Evolutionary conservation across 345 rosid genomes (phyloP).

Genomic region (Corchorus capsularis): DNA sequence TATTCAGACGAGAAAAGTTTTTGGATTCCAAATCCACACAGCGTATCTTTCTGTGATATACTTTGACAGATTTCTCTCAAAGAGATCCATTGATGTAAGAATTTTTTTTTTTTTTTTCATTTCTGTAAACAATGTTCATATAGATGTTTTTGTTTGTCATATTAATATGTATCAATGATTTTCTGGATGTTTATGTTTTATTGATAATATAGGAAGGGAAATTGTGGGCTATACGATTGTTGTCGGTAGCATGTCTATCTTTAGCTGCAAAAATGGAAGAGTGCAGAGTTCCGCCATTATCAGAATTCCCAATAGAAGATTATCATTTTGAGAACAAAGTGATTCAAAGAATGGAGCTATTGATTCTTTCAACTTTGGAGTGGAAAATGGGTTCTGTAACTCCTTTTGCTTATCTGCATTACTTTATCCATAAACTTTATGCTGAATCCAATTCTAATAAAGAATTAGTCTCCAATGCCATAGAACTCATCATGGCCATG

Average conservation of each 20-base stretch:
- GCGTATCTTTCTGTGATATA: slow-evolving; percentile 69
- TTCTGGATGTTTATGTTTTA: neutral
- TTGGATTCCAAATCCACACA: slow-evolving; percentile 69
- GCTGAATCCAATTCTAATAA: slow-evolving; percentile 34
- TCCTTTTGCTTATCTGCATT: slow-evolving; percentile 70
- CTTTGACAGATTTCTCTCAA: slow-evolving; percentile 70
- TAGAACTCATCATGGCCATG: slow-evolving; percentile 48
- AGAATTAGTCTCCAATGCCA: slow-evolving; percentile 43
- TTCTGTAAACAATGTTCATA: neutral
- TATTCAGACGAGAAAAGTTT: slow-evolving; percentile 57
- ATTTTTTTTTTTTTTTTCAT: neutral
- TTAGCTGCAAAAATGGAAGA: slow-evolving; percentile 93
- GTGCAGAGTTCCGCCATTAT: slow-evolving; percentile 53
- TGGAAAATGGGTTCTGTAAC: slow-evolving; percentile 76
- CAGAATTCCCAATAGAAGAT: slow-evolving; percentile 53
- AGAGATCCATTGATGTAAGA: slow-evolving; percentile 65
- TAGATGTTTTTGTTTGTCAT: neutral
- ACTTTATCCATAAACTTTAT: slow-evolving; percentile 50
- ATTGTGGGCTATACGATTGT: slow-evolving; percentile 66
- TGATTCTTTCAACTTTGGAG: slow-evolving; percentile 66
- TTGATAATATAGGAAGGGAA: slow-evolving; percentile 56
- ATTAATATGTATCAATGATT: neutral
- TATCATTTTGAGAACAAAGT: slow-evolving; percentile 50
- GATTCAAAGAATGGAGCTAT: slow-evolving; percentile 67
- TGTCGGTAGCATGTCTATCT: slow-evolving; percentile 77